A percentile compares a stretch with the other conserved stretches of the same genome.
These are phyloP conservation scores for Saccharomycopsis sp. DNA, from an alignment of 805 yeast species.

Conservation along the genomic window DNA sequence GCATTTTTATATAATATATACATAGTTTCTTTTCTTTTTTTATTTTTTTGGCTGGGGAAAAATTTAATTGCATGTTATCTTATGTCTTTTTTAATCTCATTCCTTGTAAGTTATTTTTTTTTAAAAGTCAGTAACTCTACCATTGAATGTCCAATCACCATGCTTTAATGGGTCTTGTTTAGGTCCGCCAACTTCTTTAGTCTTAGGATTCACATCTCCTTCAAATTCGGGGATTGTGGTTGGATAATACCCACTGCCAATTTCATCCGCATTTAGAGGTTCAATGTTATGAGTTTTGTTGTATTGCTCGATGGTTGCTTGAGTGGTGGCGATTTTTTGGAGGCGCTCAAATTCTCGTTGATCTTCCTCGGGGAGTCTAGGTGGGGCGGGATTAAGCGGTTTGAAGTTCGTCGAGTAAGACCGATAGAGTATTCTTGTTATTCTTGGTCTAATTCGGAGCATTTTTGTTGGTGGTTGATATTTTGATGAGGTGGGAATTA, in stretches of 20 bases:
- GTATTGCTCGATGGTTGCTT: constrained; percentile 70
- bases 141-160: constrained; percentile 92
- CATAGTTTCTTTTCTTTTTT: background rate
- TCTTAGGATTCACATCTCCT: constrained; percentile 85
- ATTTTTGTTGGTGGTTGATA: background rate
- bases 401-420: too few species aligned
- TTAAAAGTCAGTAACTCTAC: constrained; percentile 91
- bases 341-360: constrained; percentile 89
- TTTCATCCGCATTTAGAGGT: constrained; percentile 43
- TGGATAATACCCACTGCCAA: constrained; percentile 52
- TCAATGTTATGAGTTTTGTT: constrained; percentile 37
- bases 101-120: background rate
- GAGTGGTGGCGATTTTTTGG: constrained; percentile 73
- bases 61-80: background rate
- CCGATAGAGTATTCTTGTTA: background rate
- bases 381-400: constrained; percentile 51
- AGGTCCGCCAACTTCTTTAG: constrained; percentile 97
- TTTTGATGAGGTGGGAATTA: background rate
- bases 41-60: background rate
- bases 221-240: constrained; percentile 90
- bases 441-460: background rate
- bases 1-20: background rate
- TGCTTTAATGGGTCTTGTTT: constrained; percentile 92
- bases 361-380: constrained; percentile 67
- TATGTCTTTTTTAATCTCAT: background rate